These are phyloP conservation scores for Calycina herbarum DNA, from an alignment of 2,329 filamentous ascomycete genomes.

Conservation along the genomic window DNA sequence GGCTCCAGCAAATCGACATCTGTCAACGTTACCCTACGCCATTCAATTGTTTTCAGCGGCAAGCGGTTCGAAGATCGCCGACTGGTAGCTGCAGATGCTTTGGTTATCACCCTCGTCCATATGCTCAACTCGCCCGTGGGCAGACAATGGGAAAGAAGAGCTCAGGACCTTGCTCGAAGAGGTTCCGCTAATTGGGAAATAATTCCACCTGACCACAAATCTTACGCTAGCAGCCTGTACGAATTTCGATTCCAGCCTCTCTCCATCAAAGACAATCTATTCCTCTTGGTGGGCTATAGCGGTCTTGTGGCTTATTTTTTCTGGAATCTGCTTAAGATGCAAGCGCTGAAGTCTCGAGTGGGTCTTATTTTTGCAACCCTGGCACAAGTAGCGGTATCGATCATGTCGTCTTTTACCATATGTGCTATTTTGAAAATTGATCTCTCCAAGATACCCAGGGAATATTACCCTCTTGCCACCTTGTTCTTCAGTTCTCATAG, in stretches of 20 bases:
- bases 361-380: constrained; percentile 71
- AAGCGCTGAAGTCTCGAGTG: constrained; percentile 73
- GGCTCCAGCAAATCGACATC: constrained; percentile 61
- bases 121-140: constrained; percentile 64
- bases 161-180: constrained; percentile 52
- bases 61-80: constrained; percentile 69
- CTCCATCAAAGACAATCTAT: constrained; percentile 62
- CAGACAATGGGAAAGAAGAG: constrained; percentile 62
- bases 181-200: constrained; percentile 59
- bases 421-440: constrained; percentile 76
- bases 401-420: constrained; percentile 77
- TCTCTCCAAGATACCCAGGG: constrained; percentile 70
- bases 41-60: constrained; percentile 80
- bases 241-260: constrained; percentile 79
- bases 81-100: constrained; percentile 70
- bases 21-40: constrained; percentile 72
- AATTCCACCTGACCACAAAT: constrained; percentile 59
- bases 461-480: constrained; percentile 75
- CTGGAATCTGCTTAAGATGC: constrained; percentile 65
- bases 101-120: constrained; percentile 77
- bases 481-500: constrained; percentile 75
- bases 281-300: constrained; percentile 65
- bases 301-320: constrained; percentile 65
- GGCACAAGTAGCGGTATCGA: constrained; percentile 68
- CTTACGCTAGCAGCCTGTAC: constrained; percentile 62